These are phyloP conservation scores for Chrysochromulina parva DNA, from an alignment of 78 protist genomes.

Conservation along the genomic window DNA sequence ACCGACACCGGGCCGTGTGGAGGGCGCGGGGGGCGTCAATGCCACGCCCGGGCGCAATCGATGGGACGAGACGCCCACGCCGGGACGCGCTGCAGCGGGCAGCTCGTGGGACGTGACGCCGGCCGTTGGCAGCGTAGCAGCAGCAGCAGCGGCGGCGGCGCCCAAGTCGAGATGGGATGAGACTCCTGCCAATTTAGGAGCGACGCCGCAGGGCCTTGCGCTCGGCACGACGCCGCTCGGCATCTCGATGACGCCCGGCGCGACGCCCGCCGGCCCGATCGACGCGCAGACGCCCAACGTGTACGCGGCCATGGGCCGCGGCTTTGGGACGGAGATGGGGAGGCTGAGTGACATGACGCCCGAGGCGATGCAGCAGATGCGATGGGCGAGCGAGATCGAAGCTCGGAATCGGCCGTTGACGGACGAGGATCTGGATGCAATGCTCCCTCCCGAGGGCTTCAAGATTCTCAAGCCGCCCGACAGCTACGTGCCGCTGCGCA, in stretches of 20 bases:
- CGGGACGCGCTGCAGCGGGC: neutral
- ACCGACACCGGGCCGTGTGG: neutral
- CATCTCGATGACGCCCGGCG: neutral
- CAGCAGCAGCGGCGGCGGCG: neutral
- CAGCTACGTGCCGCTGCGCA: constrained; percentile 80
- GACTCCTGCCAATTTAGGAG: constrained; percentile 49
- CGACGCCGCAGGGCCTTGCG: neutral
- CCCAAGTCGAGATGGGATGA: constrained; percentile 67
- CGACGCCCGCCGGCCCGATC: constrained; percentile 67
- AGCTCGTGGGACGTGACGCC: constrained; percentile 39
- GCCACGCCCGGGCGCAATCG: neutral
- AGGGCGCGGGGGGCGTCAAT: neutral
- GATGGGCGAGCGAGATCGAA: constrained; percentile 81
- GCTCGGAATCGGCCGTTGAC: constrained; percentile 66
- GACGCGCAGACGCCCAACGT: constrained; percentile 55
- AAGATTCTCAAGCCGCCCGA: constrained; percentile 89
- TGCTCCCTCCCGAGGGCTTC: constrained; percentile 93
- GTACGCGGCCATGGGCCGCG: neutral
- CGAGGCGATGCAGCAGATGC: constrained; percentile 39
- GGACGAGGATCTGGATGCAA: constrained; percentile 93
- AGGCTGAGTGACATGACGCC: constrained; percentile 26
- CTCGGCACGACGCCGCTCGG: neutral
- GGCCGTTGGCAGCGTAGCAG: neutral
- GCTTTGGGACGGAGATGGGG: neutral
- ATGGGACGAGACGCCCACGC: constrained; percentile 34